Percentiles rank a stretch among this genome's conserved stretches.
Evolutionary conservation across 1,284 basidiomycete species (phyloP).

Genomic region (Laetiporus sulphureus): DNA sequence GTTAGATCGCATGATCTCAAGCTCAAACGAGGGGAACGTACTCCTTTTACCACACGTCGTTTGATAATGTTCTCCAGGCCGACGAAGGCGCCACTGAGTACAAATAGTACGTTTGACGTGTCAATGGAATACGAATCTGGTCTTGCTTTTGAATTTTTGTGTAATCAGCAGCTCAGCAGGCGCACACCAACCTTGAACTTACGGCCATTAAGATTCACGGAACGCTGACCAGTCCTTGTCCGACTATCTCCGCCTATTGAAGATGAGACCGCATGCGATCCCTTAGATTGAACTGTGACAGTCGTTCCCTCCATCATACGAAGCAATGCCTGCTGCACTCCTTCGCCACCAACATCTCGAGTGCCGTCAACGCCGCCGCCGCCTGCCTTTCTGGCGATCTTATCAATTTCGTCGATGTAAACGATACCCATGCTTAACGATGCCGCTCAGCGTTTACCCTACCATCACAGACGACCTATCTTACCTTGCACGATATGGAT

Average conservation of each 20-base stretch:
- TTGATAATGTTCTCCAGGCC: constrained; percentile 83
- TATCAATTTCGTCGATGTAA: constrained; percentile 96
- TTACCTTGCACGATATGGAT: constrained; percentile 75
- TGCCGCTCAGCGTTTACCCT: background rate
- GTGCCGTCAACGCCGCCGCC: constrained; percentile 62
- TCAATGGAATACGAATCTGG: constrained; percentile 72
- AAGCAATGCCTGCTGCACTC: constrained; percentile 90
- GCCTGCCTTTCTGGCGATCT: constrained; percentile 72
- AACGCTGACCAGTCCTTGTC: constrained; percentile 35
- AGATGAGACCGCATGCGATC: constrained; percentile 40
- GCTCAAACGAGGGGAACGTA: constrained; percentile 29
- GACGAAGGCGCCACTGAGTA: constrained; percentile 91
- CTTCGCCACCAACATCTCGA: constrained; percentile 92
- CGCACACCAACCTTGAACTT: constrained; percentile 13
- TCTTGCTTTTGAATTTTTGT: constrained; percentile 37
- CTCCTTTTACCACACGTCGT: constrained; percentile 76
- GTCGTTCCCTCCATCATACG: constrained; percentile 91
- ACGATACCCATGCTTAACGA: constrained; percentile 77
- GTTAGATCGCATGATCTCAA: background rate
- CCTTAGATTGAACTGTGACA: constrained; percentile 76
- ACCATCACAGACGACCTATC: too few relatives aligned
- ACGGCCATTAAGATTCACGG: constrained; percentile 23
- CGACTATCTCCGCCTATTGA: constrained; percentile 37
- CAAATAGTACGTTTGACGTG: constrained; percentile 87
- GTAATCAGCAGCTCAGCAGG: background rate